Evolutionary conservation across 305 asterid genomes (phyloP).

Genomic region (Lippia alba): DNA sequence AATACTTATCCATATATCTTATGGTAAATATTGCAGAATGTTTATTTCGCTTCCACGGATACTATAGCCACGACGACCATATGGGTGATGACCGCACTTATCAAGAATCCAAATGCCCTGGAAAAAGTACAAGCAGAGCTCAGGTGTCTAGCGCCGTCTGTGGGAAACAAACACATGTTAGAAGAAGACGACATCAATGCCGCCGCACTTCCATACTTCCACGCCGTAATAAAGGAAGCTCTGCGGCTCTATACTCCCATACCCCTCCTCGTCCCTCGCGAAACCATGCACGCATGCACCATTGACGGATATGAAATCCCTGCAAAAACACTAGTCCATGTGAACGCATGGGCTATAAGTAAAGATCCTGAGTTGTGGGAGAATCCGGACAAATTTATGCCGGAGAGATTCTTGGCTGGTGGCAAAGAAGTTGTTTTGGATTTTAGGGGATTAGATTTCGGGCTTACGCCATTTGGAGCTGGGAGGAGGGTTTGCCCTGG

Average conservation of each 20-base stretch:
- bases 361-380: constrained; percentile 35
- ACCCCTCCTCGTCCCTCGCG: constrained; percentile 42
- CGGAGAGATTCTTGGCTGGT: constrained; percentile 42
- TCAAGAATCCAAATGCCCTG: constrained; percentile 37
- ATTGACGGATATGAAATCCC: constrained; percentile 35
- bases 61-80: constrained; percentile 22
- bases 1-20: no score
- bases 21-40: constrained; percentile 14
- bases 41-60: constrained; percentile 31
- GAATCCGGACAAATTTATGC: constrained; percentile 37
- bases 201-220: constrained; percentile 36
- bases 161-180: constrained; percentile 3
- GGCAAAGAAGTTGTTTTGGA: background rate
- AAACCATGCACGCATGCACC: constrained; percentile 33
- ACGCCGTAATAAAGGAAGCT: constrained; percentile 40
- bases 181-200: constrained; percentile 30
- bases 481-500: constrained; percentile 42
- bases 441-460: constrained; percentile 16
- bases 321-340: constrained; percentile 31
- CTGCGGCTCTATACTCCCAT: constrained; percentile 39
- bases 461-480: constrained; percentile 34
- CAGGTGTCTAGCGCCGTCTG: constrained; percentile 1
- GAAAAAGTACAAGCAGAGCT: constrained; percentile 35
- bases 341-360: constrained; percentile 44
- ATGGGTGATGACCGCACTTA: constrained; percentile 40